A percentile compares a stretch with the other conserved stretches of the same genome.
Conservation (phyloP, 2,329 filamentous ascomycete genomes). For the Trichoderma oligosporum region DNA sequence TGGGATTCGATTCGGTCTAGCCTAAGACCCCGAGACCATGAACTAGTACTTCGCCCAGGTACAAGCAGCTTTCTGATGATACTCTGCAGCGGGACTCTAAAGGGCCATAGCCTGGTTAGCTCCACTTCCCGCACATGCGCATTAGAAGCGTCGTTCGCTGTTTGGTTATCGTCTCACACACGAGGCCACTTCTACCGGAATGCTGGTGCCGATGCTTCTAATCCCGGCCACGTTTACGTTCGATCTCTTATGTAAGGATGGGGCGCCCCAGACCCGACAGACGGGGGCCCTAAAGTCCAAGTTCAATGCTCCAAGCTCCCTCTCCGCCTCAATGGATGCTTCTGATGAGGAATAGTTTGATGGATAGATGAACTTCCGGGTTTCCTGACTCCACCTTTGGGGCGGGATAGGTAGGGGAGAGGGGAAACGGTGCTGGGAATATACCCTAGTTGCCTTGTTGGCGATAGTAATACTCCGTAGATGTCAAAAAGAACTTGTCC, state of each 20-base stretch:
- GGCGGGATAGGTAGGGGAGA: neutral
- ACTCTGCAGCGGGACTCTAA: no score
- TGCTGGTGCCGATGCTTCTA: constrained; percentile 7
- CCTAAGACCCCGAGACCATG: no score
- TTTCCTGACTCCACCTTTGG: neutral
- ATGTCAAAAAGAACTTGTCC: no score
- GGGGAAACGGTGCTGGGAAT: neutral
- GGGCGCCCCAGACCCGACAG: neutral
- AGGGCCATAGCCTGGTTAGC: no score
- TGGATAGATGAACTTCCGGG: neutral
- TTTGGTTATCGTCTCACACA: neutral
- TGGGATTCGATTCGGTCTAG: no score
- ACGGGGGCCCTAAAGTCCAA: neutral
- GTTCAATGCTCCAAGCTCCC: neutral
- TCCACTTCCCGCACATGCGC: no score
- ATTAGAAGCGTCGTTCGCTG: neutral
- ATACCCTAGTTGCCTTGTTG: neutral
- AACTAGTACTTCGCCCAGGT: no score
- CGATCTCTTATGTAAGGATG: neutral
- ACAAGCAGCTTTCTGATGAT: no score
- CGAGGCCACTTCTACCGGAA: neutral
- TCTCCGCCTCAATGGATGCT: neutral
- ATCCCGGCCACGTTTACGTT: neutral
- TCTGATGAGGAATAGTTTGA: neutral
- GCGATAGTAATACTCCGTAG: constrained; percentile 1